These are phyloP conservation scores for Yamadazyma atlantica DNA, from an alignment of 1,139 yeast genomes.

Conservation along the genomic window DNA sequence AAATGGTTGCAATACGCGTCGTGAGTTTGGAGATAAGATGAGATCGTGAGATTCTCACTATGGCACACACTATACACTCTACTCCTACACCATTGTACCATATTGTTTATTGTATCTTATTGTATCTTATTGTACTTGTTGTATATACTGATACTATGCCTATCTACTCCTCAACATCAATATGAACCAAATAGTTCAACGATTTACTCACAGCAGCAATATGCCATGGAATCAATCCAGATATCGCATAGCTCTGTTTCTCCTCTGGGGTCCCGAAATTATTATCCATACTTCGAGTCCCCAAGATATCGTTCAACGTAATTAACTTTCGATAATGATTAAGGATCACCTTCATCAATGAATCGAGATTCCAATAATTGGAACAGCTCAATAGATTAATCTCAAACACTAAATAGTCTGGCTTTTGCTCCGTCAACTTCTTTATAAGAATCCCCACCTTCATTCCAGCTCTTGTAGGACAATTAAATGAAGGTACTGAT, in stretches of 20 bases:
- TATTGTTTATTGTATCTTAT: too few relatives aligned
- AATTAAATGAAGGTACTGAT: slow-evolving; percentile 65
- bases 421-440: slow-evolving; percentile 14
- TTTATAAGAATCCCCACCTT: slow-evolving; percentile 70
- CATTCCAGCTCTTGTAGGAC: slow-evolving; percentile 70
- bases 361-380: slow-evolving; percentile 53
- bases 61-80: too few relatives aligned
- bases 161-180: slow-evolving; percentile 40
- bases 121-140: too few relatives aligned
- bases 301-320: slow-evolving; percentile 45
- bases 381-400: slow-evolving; percentile 71
- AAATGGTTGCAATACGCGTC: neutral
- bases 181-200: slow-evolving; percentile 47
- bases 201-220: slow-evolving; percentile 72
- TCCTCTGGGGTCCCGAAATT: slow-evolving; percentile 15
- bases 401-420: slow-evolving; percentile 45
- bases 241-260: slow-evolving; percentile 22
- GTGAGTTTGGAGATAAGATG: too few relatives aligned
- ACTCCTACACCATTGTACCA: too few relatives aligned
- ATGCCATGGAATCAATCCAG: slow-evolving; percentile 73
- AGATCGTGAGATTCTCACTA: too few relatives aligned
- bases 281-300: slow-evolving; percentile 30
- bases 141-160: too few relatives aligned
- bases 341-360: slow-evolving; percentile 59
- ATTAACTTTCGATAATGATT: slow-evolving; percentile 69